phyloP scores from a whole-genome alignment of 768 basidiomycete species.

The Albatrellus ellisii region DNA sequence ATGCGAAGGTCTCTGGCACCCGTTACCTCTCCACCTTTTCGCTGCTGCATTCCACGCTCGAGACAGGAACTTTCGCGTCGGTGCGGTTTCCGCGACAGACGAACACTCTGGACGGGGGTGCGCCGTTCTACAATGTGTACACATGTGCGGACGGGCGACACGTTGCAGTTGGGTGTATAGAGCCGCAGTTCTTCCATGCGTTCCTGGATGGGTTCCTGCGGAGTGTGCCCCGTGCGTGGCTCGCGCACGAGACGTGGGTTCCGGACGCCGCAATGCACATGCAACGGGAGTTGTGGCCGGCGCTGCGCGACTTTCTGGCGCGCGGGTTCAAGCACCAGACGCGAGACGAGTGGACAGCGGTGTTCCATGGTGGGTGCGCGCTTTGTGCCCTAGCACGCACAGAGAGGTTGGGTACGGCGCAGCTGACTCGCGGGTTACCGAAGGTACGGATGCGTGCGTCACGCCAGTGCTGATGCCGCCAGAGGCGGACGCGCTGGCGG shows the following conservation, averaged over 20 bases:
- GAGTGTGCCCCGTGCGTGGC: slow-evolving; percentile 30
- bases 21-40: slow-evolving; percentile 70
- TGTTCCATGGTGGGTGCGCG: slow-evolving; percentile 45
- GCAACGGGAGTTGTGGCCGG: slow-evolving; percentile 41
- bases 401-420: not conserved
- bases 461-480: slow-evolving; percentile 51
- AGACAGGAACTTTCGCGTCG: slow-evolving; percentile 18
- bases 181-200: slow-evolving; percentile 53
- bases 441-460: slow-evolving; percentile 62
- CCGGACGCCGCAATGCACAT: slow-evolving; percentile 34
- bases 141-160: slow-evolving; percentile 57
- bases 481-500: slow-evolving; percentile 40
- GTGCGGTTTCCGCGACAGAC: slow-evolving; percentile 33
- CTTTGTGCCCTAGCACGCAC: too few species aligned
- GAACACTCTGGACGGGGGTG: slow-evolving; percentile 61
- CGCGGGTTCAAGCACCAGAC: slow-evolving; percentile 47
- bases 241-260: slow-evolving; percentile 34
- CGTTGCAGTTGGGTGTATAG: slow-evolving; percentile 69
- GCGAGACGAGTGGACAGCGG: slow-evolving; percentile 54
- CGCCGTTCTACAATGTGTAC: slow-evolving; percentile 70
- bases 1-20: slow-evolving; percentile 64
- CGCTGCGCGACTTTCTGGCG: slow-evolving; percentile 40
- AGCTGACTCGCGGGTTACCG: not conserved
- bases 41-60: slow-evolving; percentile 32
- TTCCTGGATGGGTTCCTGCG: slow-evolving; percentile 45